phyloP scores from a whole-genome alignment of 495 filamentous ascomycete species.

The Penicillium pancosmium region DNA sequence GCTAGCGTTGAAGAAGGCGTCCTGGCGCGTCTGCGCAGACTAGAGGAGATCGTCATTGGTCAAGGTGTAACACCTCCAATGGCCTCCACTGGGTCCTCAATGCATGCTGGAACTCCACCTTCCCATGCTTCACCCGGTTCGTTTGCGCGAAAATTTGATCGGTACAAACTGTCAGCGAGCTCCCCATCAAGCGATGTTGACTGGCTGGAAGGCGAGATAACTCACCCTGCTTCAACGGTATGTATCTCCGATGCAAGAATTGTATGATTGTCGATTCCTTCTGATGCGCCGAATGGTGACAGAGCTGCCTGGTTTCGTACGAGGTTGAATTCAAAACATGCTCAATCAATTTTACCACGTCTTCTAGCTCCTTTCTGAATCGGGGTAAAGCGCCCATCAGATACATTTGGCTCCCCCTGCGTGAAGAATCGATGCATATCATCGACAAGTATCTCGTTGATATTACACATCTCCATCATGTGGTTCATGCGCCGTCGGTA shows the following conservation, averaged over 20 bases:
- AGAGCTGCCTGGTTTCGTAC: conserved; percentile 6
- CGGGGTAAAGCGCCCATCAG: background rate
- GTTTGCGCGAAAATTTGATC: conserved; percentile 1
- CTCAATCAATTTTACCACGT: conserved; percentile 6
- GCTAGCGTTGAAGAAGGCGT: conserved; percentile 19
- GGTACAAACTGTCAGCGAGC: background rate
- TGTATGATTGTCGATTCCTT: background rate
- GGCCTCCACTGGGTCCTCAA: background rate
- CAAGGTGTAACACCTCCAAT: conserved; percentile 4
- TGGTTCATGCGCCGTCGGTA: conserved; percentile 42
- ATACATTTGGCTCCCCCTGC: conserved; percentile 42
- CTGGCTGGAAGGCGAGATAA: conserved; percentile 25
- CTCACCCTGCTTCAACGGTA: conserved; percentile 18
- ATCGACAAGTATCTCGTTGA: conserved; percentile 46
- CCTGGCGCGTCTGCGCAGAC: conserved; percentile 19
- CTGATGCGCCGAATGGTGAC: too few species aligned
- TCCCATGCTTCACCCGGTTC: background rate
- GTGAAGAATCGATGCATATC: conserved; percentile 41
- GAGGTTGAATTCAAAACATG: conserved; percentile 23
- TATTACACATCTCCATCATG: conserved; percentile 43
- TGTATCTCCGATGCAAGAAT: background rate
- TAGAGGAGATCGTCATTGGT: conserved; percentile 31
- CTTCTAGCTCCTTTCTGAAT: background rate
- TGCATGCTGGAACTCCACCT: conserved; percentile 9
- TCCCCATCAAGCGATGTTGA: conserved; percentile 14